Conservation (phyloP, 2,329 filamentous ascomycete species). For the Didymella keratinophila region DNA sequence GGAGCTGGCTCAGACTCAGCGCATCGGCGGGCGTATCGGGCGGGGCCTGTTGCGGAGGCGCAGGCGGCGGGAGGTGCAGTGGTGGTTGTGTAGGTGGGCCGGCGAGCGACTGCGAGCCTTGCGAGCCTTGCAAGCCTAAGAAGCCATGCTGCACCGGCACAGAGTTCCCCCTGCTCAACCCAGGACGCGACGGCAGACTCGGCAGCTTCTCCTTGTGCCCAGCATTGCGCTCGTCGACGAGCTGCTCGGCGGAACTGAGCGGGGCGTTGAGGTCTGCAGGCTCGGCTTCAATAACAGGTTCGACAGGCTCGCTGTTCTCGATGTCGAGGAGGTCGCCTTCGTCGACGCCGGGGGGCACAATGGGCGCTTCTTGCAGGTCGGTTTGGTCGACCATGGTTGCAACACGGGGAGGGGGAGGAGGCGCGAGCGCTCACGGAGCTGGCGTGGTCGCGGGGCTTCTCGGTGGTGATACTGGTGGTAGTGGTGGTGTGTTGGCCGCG, state of each 20-base stretch:
- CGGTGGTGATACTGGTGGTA: slow-evolving; percentile 10
- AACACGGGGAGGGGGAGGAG: too few relatives aligned
- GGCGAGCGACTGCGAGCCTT: too few relatives aligned
- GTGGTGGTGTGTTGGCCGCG: slow-evolving; percentile 23
- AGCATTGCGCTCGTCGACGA: slow-evolving; percentile 17
- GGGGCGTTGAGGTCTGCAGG: slow-evolving; percentile 44
- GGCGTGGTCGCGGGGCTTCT: too few relatives aligned
- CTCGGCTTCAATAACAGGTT: slow-evolving; percentile 45
- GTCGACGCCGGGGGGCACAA: slow-evolving; percentile 48
- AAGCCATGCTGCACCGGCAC: slow-evolving; percentile 13
- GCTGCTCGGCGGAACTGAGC: slow-evolving; percentile 35
- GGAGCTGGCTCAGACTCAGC: slow-evolving; percentile 58
- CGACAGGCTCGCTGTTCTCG: slow-evolving; percentile 37
- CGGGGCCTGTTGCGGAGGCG: slow-evolving; percentile 42
- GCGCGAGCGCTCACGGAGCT: too few relatives aligned
- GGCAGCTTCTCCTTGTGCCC: slow-evolving; percentile 10
- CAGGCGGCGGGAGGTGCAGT: slow-evolving; percentile 55
- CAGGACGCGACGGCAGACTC: slow-evolving; percentile 41
- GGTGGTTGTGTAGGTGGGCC: slow-evolving; percentile 47
- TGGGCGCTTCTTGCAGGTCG: slow-evolving; percentile 36
- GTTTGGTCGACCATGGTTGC: slow-evolving; percentile 37
- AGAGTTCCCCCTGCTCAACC: slow-evolving; percentile 52
- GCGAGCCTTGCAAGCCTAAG: too few relatives aligned
- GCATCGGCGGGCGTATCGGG: slow-evolving; percentile 47
- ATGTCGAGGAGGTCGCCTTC: slow-evolving; percentile 49